Evolutionary conservation across 257 asterid genomes (phyloP).

Genomic region (Przewalskia tangutica): DNA sequence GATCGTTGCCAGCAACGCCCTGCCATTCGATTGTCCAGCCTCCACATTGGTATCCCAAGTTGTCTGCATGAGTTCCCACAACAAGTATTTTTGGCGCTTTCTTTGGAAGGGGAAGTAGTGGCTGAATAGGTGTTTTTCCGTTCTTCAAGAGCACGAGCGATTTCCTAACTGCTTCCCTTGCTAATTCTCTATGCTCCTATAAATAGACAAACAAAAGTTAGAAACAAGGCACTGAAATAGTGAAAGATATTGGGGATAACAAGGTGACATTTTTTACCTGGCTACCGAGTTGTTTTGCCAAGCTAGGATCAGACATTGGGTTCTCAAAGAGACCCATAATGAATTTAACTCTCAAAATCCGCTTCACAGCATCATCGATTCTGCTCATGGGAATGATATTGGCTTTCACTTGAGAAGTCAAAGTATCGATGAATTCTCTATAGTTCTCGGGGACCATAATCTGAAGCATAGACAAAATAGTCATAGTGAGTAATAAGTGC

Average conservation of each 20-base stretch:
- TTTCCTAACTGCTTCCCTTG: slow-evolving; percentile 88
- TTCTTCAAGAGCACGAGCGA: slow-evolving; percentile 81
- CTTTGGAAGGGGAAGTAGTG: slow-evolving; percentile 78
- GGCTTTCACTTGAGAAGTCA: slow-evolving; percentile 37
- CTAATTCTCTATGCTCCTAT: slow-evolving; percentile 80
- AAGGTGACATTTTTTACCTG: slow-evolving; percentile 17
- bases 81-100: slow-evolving; percentile 55
- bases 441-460: slow-evolving; percentile 53
- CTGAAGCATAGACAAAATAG: slow-evolving; percentile 14
- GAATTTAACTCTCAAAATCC: slow-evolving; percentile 60
- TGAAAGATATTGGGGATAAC: not conserved
- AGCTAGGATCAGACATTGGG: slow-evolving; percentile 51
- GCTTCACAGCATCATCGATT: slow-evolving; percentile 51
- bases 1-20: slow-evolving; percentile 60
- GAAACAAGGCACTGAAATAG: not conserved
- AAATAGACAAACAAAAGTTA: not conserved
- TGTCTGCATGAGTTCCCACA: slow-evolving; percentile 75
- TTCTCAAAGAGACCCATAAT: slow-evolving; percentile 46
- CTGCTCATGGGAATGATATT: slow-evolving; percentile 49
- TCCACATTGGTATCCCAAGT: slow-evolving; percentile 85
- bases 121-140: slow-evolving; percentile 30
- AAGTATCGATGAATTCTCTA: slow-evolving; percentile 24
- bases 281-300: slow-evolving; percentile 44
- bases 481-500: not conserved
- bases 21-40: slow-evolving; percentile 97